A percentile compares a stretch with the other conserved stretches of the same genome.
Evolutionary conservation across 2,329 filamentous ascomycete genomes (phyloP).

Genomic region (Hymenoscyphus fraxineus): DNA sequence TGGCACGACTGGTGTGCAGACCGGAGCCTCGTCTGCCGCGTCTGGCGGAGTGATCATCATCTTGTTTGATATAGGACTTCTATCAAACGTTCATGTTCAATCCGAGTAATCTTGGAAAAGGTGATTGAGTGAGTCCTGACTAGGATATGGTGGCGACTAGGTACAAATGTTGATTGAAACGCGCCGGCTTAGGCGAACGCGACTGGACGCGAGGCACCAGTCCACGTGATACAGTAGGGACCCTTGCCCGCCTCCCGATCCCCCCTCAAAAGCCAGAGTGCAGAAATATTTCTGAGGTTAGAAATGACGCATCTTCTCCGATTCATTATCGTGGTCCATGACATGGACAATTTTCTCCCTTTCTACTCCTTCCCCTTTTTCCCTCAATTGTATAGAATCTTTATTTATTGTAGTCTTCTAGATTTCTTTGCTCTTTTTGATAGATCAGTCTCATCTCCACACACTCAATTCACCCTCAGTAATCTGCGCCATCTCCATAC

Average conservation of each 20-base stretch:
- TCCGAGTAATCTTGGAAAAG: not conserved
- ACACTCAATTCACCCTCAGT: not conserved
- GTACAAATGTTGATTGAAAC: conserved; percentile 3
- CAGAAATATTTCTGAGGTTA: not conserved
- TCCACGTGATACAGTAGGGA: too few relatives aligned
- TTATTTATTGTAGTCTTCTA: not conserved
- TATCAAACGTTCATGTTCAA: not conserved
- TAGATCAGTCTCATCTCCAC: not conserved
- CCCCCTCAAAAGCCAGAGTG: not conserved
- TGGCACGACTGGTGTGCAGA: conserved; percentile 14
- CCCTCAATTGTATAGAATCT: not conserved
- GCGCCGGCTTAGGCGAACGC: not conserved
- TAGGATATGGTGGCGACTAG: not conserved
- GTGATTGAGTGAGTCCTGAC: not conserved
- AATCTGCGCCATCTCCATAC: conserved; percentile 3
- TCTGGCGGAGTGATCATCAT: conserved; percentile 32
- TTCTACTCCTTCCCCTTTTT: not conserved
- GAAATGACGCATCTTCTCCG: conserved; percentile 1
- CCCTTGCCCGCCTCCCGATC: too few relatives aligned
- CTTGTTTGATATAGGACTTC: not conserved
- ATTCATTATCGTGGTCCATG: conserved; percentile 8
- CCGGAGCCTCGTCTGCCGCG: conserved; percentile 16
- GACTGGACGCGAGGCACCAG: not conserved
- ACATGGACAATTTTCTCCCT: not conserved
- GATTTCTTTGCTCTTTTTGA: not conserved